Base-by-base conservation (phyloP, 2,329 filamentous ascomycete genomes). In the Xylariaceae sp. region DNA sequence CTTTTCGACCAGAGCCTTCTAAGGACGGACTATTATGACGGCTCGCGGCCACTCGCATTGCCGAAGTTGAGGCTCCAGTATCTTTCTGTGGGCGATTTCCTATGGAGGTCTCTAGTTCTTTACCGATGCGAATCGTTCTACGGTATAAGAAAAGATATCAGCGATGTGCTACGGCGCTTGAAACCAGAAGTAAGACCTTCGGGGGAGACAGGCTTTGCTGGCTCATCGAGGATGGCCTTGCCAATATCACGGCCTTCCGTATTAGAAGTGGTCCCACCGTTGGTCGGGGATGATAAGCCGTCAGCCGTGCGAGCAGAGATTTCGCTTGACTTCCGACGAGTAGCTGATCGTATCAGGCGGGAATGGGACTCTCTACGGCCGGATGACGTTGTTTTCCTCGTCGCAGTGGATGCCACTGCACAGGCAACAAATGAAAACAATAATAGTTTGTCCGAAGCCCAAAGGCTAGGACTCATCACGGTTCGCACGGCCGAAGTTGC, bases 11-110 rank as follows among this genome's bases (percentile, higher is more conserved):
- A 79, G 49, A 83, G 84, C 30, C 80, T 96, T 51, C 72, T 91
- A 53, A 83, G 90, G 55, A 92, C 92, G 54, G 91, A 96, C 65
- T 79, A 78, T 6, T 97, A 96, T 65, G 87, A 96, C 69, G 91
- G 91, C 30, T 91, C 89, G 29, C 83, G 83, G 47, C 91, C 94
- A 4, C 77, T 99, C 55, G 89, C 94, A 2, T 84, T 99, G 43
- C 94, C 94, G 2, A 99, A 99, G 69, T 74, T 97, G 45, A 99
- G 96, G 64, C 76, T 99, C 31, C 94, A 99, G 67, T 99, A 99
- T 71, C 78, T 99, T 11, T 95, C 91, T 2, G 84, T 96, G 49
- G 91, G 91, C 2, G 94, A 99, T 70, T 99, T 99, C 64, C 74
- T 99, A n/a, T 99, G 91, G 91, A 83, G 95, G 59, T 91, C 92